Evolutionary conservation across 2,329 filamentous ascomycete species (phyloP).

Genomic region (Fusarium praegraminearum): DNA sequence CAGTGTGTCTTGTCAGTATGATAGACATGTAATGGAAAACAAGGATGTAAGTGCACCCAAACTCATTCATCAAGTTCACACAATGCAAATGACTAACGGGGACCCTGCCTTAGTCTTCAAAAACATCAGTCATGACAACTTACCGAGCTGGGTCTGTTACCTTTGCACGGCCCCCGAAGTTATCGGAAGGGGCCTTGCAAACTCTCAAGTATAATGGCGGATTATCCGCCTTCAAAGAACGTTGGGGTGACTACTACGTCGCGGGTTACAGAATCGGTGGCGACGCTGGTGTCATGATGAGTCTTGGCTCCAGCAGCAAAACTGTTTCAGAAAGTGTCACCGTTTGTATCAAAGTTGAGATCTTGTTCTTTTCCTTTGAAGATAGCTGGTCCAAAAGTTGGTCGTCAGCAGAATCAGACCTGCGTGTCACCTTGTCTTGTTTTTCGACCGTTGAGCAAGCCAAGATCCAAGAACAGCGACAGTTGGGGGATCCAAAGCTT

Average conservation of each 20-base stretch:
- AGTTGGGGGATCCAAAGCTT: neutral
- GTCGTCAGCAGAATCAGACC: neutral
- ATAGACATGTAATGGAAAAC: neutral
- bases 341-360: neutral
- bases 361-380: neutral
- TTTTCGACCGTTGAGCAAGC: neutral
- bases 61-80: too few species aligned
- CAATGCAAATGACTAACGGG: neutral
- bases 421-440: neutral
- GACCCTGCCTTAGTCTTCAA: neutral
- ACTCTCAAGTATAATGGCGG: neutral
- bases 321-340: neutral
- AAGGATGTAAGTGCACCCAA: neutral
- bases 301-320: neutral
- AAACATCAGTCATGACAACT: slow-evolving; percentile 6
- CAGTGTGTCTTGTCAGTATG: slow-evolving; percentile 1
- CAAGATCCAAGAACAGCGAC: neutral
- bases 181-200: neutral
- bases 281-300: neutral
- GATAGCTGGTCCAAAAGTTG: neutral
- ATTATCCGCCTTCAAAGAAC: neutral
- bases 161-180: neutral
- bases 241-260: neutral
- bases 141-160: neutral
- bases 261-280: neutral